These are phyloP conservation scores for Brassica cretica DNA, from an alignment of 345 rosid genomes.

Conservation along the genomic window DNA sequence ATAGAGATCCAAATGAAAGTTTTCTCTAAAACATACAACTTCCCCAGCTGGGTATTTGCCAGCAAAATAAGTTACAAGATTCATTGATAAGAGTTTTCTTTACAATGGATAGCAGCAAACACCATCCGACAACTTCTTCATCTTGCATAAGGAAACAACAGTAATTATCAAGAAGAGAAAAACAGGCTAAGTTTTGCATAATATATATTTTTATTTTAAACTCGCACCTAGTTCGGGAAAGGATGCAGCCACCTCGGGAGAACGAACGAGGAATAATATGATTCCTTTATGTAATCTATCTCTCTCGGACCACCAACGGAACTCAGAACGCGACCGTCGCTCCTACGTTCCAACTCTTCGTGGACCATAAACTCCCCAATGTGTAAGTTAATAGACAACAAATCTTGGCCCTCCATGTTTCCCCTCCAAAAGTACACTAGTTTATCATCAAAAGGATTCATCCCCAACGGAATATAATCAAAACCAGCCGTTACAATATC, in stretches of 20 bases:
- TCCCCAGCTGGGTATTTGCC: not conserved
- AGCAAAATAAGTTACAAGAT: not conserved
- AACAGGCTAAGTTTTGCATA: not conserved
- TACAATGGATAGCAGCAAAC: not conserved
- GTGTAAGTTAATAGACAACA: not conserved
- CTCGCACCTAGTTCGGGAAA: not conserved
- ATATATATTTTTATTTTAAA: not conserved
- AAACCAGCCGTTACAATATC: not conserved
- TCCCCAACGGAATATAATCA: not conserved
- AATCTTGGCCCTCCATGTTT: not conserved
- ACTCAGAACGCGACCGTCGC: not conserved
- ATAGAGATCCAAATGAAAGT: not conserved
- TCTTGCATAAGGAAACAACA: not conserved
- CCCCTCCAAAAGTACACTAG: slow-evolving; percentile 1
- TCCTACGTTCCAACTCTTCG: not conserved
- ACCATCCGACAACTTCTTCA: not conserved
- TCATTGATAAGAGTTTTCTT: not conserved
- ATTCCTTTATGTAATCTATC: not conserved
- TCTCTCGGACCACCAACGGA: not conserved
- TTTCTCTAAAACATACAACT: not conserved
- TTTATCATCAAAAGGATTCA: not conserved
- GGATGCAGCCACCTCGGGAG: not conserved
- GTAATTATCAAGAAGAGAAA: not conserved
- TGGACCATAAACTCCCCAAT: not conserved
- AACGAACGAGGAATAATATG: not conserved